Conservation (phyloP, 129 eudicot species). For the Lonicera japonica region DNA sequence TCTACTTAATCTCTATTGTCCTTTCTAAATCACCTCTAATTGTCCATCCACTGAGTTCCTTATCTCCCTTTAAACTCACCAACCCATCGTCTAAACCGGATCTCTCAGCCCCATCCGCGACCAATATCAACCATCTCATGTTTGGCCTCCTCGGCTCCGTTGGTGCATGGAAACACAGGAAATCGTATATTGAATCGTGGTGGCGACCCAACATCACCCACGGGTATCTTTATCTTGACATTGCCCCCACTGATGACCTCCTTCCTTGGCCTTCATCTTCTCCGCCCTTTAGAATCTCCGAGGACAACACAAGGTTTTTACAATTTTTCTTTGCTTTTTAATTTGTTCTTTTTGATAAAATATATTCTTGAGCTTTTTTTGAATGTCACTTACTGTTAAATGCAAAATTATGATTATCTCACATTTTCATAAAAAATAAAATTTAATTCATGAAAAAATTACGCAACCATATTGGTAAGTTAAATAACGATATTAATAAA, state of each 20-base stretch:
- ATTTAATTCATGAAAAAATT: no score
- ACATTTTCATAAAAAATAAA: no score
- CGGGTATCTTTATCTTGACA: constrained; percentile 35
- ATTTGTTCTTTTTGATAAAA: no score
- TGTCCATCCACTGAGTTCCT: neutral
- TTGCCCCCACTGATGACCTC: constrained; percentile 25
- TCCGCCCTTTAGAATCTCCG: constrained; percentile 38
- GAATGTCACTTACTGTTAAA: no score
- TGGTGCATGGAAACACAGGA: constrained; percentile 27
- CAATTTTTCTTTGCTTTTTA: no score
- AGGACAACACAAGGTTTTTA: neutral
- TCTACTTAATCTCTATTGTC: constrained; percentile 1
- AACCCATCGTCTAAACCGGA: neutral
- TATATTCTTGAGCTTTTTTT: no score
- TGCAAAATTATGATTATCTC: no score
- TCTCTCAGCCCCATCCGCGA: no score
- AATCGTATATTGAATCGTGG: constrained; percentile 41
- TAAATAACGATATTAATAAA: no score
- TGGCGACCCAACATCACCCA: constrained; percentile 41
- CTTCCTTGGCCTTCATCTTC: constrained; percentile 47
- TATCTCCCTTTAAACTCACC: neutral
- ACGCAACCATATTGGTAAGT: no score
- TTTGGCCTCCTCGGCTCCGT: constrained; percentile 44
- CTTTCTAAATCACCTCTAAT: constrained; percentile 10
- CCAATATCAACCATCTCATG: constrained; percentile 29